Conservation (phyloP, 805 yeast genomes). For the Starmerella stellata region DNA sequence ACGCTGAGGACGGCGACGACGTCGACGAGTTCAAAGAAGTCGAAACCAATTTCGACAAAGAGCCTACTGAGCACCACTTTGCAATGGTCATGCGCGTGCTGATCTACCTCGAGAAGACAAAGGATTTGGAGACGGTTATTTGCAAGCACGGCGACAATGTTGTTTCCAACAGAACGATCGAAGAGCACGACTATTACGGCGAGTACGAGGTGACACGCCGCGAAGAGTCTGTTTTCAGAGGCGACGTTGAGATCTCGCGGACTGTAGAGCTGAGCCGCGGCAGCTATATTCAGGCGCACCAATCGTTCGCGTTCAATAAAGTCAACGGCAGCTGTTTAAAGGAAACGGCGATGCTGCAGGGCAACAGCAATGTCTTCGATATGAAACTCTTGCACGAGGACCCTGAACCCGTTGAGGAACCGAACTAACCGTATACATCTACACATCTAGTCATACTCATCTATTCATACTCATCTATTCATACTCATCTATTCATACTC, state of each 20-base stretch:
- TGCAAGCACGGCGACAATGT: background rate
- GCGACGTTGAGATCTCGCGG: background rate
- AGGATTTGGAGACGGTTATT: background rate
- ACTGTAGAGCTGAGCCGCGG: background rate
- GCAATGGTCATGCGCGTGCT: background rate
- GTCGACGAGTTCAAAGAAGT: background rate
- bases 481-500: too few relatives aligned
- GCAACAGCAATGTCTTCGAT: too few relatives aligned
- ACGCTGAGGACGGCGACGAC: background rate
- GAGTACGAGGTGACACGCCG: background rate
- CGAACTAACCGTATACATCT: too few relatives aligned
- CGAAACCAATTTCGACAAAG: background rate
- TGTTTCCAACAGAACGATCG: background rate
- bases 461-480: too few relatives aligned
- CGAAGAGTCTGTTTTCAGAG: background rate
- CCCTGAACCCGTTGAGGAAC: too few relatives aligned
- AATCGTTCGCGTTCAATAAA: too few relatives aligned
- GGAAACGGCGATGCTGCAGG: too few relatives aligned
- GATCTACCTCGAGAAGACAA: background rate
- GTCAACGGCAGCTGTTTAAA: too few relatives aligned
- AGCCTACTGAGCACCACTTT: background rate
- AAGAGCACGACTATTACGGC: background rate
- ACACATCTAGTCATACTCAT: too few relatives aligned
- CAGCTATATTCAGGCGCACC: background rate
- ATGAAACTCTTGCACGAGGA: too few relatives aligned